Base-by-base conservation (phyloP, 371 early-diverging fungal species). In the Blakeslea trispora region DNA sequence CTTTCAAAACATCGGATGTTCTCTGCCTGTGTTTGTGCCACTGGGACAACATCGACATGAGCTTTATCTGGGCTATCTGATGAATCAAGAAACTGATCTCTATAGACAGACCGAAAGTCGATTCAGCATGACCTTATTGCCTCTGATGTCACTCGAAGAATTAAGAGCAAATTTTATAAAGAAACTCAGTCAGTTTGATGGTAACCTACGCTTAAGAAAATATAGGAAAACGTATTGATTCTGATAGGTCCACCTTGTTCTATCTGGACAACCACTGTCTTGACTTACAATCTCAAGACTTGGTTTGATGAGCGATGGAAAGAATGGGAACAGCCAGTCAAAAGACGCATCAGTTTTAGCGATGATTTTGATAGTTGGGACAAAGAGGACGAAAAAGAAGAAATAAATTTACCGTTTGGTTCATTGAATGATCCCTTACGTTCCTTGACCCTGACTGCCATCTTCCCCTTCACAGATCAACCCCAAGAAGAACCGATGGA, bases 21-120 rank as follows among this genome's bases (percentile, higher is more conserved):
- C 66, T 28, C 69, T 91, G 23, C 91, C 93, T 17, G 83, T 84
- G 10, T 93, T 92, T 76, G 81, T 89, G 6, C 90, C 88, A 0
- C 81, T 81, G 3, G 91, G 90, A 9, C 86, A 87, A 14, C 63
- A 73, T 8, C 80, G 88, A 59, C 81, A 83, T 61, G 64, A 57
- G 15, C 66, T 88, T 59, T 92, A 81, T 59, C 75, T 72, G 2
- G 93, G 91, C 1, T 78, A 81, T 40, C 74, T 79, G 56, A 66
- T 81, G 15, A 52, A n/a, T 3, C 13, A 57, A 32, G 31, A 69
- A 37, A 22, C 53, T 32, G 31, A 57, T 11, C 39, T 50, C 44
- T 19, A 63, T 14, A 52, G 69, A 22, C 64, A 81, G 24, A 71
- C 83, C 3, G 83, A 83, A 32, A 58, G 74, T 18, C 74, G 86